A percentile compares a stretch with the other conserved stretches of the same genome.
These are phyloP conservation scores for Hymenoscyphus infarciens DNA, from an alignment of 2,329 filamentous ascomycete genomes.

Conservation along the genomic window DNA sequence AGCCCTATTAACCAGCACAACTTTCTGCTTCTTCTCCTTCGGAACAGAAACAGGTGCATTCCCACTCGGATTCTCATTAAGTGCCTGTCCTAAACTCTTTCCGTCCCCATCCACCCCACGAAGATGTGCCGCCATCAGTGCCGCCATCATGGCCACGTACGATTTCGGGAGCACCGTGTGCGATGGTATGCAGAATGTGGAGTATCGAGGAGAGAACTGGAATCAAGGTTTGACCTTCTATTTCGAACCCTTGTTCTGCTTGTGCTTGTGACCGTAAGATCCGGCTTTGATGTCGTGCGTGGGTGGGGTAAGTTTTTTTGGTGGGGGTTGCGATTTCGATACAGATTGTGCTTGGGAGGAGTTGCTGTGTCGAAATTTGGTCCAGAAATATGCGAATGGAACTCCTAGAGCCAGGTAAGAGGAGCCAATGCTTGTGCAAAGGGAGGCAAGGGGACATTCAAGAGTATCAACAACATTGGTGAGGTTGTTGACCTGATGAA, in stretches of 20 bases:
- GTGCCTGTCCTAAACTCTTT: constrained; percentile 27
- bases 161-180: neutral
- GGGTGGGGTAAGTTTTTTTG: neutral
- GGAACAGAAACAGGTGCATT: neutral
- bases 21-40: constrained; percentile 22
- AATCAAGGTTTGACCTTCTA: neutral
- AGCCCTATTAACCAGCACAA: constrained; percentile 50
- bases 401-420: neutral
- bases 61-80: constrained; percentile 20
- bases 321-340: neutral
- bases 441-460: neutral
- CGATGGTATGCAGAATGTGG: neutral
- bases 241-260: neutral
- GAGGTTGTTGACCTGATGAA: neutral
- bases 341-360: neutral
- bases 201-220: neutral
- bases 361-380: neutral
- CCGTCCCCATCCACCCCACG: constrained; percentile 21
- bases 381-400: neutral
- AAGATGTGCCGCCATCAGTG: constrained; percentile 33
- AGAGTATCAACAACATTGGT: neutral
- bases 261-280: neutral
- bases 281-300: neutral
- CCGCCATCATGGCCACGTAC: constrained; percentile 27
- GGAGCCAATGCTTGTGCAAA: neutral